These are phyloP conservation scores for Colletotrichum paranaense DNA, from an alignment of 2,329 filamentous ascomycete species.

Conservation along the genomic window DNA sequence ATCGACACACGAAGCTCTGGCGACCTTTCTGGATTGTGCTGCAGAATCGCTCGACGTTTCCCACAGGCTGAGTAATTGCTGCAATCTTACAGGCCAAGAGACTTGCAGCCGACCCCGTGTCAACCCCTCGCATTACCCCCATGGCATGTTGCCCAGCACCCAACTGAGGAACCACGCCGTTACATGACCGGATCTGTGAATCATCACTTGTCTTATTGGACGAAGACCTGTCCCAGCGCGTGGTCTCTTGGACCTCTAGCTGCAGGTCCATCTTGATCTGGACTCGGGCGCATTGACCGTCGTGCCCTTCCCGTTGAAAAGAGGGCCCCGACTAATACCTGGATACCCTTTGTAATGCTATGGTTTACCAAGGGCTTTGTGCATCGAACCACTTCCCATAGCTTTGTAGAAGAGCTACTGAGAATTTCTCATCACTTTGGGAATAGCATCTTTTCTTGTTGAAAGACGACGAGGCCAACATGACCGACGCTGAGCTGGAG, in stretches of 20 bases:
- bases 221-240: neutral
- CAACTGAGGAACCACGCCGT: conserved; percentile 21
- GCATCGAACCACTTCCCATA: conserved; percentile 3
- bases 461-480: conserved; percentile 10
- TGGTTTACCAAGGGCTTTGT: conserved; percentile 3
- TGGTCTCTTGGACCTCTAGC: conserved; percentile 27
- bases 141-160: conserved; percentile 24
- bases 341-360: conserved; percentile 9
- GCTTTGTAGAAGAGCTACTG: neutral
- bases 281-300: conserved; percentile 22
- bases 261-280: conserved; percentile 33
- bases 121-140: conserved; percentile 25
- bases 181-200: conserved; percentile 36
- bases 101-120: conserved; percentile 26
- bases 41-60: conserved; percentile 17
- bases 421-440: neutral
- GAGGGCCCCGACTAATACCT: conserved; percentile 33
- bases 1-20: conserved; percentile 32
- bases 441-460: neutral
- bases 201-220: conserved; percentile 36
- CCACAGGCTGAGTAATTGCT: conserved; percentile 42
- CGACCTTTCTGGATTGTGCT: conserved; percentile 22
- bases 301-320: conserved; percentile 23
- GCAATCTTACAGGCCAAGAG: conserved; percentile 39
- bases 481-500: conserved; percentile 15